Evolutionary conservation across 2,329 filamentous ascomycete species (phyloP).

Genomic region (Cladosporium colombiae): DNA sequence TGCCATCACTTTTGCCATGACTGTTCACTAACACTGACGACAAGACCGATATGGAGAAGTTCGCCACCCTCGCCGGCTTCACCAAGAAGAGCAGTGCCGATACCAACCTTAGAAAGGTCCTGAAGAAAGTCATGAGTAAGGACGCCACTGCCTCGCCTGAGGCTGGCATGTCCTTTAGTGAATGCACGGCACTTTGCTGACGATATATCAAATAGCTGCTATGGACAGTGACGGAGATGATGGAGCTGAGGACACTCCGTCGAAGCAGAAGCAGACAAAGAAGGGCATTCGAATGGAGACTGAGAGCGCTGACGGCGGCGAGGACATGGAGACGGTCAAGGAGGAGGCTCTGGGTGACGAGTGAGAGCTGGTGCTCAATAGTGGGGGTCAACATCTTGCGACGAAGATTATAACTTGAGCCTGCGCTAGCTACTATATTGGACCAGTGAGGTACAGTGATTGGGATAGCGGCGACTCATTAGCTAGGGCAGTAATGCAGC

Average conservation of each 20-base stretch:
- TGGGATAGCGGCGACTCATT: neutral
- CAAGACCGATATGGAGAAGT: constrained; percentile 15
- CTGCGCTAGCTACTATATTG: neutral
- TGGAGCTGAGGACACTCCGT: neutral
- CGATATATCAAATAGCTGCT: neutral
- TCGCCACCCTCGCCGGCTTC: constrained; percentile 12
- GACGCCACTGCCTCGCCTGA: neutral
- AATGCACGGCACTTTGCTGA: neutral
- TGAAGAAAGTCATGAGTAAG: constrained; percentile 11
- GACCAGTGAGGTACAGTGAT: neutral
- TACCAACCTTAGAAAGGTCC: neutral
- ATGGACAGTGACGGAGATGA: neutral
- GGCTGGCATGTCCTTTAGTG: no score
- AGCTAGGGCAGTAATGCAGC: neutral
- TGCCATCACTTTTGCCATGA: neutral
- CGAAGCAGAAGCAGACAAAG: neutral
- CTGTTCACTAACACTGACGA: neutral
- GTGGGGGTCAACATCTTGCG: neutral
- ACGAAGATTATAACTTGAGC: neutral
- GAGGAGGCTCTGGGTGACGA: neutral
- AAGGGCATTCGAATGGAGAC: neutral
- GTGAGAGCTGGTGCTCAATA: neutral
- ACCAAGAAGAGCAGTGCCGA: constrained; percentile 6
- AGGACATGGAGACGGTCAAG: neutral
- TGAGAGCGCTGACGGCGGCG: neutral